phyloP scores from a whole-genome alignment of 2,329 filamentous ascomycete species.

The Elsinoe perseae region DNA sequence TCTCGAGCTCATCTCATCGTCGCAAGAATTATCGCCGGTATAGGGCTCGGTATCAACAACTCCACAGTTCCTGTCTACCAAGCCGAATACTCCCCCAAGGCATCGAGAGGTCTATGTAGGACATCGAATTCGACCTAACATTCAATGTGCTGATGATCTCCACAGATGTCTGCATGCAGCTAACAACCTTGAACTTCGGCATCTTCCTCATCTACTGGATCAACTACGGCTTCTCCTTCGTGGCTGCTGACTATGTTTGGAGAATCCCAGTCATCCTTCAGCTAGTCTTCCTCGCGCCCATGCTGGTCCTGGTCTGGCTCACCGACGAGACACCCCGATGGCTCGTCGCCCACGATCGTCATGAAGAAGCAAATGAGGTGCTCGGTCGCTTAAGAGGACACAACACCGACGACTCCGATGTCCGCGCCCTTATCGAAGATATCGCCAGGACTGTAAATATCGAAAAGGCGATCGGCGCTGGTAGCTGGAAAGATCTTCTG shows the following conservation, averaged over 20 bases:
- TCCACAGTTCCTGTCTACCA: constrained; percentile 40
- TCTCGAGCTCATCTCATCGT: constrained; percentile 23
- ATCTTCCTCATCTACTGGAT: constrained; percentile 43
- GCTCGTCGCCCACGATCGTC: constrained; percentile 34
- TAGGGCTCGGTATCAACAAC: constrained; percentile 38
- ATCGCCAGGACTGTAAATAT: constrained; percentile 25
- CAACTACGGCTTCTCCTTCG: constrained; percentile 35
- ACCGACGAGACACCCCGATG: constrained; percentile 40
- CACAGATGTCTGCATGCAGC: constrained; percentile 33
- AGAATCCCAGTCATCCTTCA: constrained; percentile 38
- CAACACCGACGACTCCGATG: constrained; percentile 24
- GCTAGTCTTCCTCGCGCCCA: constrained; percentile 35
- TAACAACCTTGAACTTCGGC: constrained; percentile 42
- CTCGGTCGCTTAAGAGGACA: constrained; percentile 24
- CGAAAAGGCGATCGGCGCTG: constrained; percentile 32
- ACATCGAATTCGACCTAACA: neutral
- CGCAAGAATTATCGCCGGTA: constrained; percentile 23
- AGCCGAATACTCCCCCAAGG: constrained; percentile 34
- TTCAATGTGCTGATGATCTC: neutral
- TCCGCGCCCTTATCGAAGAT: constrained; percentile 23
- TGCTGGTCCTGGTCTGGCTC: constrained; percentile 32
- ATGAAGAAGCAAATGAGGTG: constrained; percentile 33
- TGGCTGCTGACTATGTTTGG: constrained; percentile 32
- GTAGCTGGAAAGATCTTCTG: constrained; percentile 27
- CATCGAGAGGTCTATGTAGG: constrained; percentile 31